Base-by-base conservation (phyloP, 495 filamentous ascomycete genomes). In the Parathielavia appendiculata region DNA sequence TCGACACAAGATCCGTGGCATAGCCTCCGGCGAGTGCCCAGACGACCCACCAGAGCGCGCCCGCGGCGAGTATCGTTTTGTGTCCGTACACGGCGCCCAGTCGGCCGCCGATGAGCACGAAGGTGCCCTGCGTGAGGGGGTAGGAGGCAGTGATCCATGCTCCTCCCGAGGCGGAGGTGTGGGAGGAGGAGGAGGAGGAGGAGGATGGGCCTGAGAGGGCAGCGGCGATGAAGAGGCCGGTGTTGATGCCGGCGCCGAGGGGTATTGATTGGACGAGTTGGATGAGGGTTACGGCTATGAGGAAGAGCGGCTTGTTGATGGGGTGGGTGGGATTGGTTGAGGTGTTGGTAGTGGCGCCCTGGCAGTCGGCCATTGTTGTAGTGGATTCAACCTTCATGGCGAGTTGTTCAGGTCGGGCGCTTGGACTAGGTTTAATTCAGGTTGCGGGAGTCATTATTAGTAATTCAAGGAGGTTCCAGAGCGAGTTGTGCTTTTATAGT, bases 11-110 rank as follows among this genome's bases (percentile, higher is more conserved):
- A 17, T 16, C 12, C 4, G 30, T 50, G 26, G 26, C 6, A 17
- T 50, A 50, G n/a, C 69, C 75, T 36, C 64, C 71, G 9, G 65
- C 63, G 1, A 79, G 57, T 1, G 71, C 68, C 43, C 68, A 77
- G 7, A 77, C 10, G 19, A 69, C 57, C 30, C 73, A 73, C 66
- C 71, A 71, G 4, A 65, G 56, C 8, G 73, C 69, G 9, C 76
- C 79, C 12, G 70, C 48, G 0, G 76, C 49, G 0, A 81, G 53
- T 26, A 77, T 63, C 12, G 72, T 72, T 57, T 75, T 77, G 57
- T 81, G 77, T 6, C 77, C 80, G 60, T 73, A 76, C 4, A 82
- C 71, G 26, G 74, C 75, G 12, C 80, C 79, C 19, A 81, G 63
- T 13, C 79, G 72, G 35, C 80, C 80, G 41, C 73, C 70, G 14